Evolutionary conservation across 208 protist genomes (phyloP).

Genomic region (Trypanosoma vivax): DNA sequence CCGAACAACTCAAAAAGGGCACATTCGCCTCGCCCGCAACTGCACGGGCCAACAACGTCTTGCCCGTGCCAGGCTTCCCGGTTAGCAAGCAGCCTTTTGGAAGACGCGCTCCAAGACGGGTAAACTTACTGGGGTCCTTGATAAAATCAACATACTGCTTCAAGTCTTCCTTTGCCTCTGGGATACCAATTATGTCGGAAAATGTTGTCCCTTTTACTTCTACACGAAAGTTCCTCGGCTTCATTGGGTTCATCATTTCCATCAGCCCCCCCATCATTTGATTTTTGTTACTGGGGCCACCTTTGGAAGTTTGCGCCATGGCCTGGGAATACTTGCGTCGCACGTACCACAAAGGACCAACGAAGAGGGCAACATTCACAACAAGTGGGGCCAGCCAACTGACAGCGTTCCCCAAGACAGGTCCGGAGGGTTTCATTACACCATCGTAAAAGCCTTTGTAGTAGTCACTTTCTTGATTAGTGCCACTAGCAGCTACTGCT

Average conservation of each 20-base stretch:
- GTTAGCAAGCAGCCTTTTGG: slow-evolving; percentile 95
- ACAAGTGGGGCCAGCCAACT: slow-evolving; percentile 73
- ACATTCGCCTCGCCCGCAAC: slow-evolving; percentile 93
- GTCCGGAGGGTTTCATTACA: slow-evolving; percentile 58
- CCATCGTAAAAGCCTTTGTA: slow-evolving; percentile 89
- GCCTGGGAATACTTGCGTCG: slow-evolving; percentile 77
- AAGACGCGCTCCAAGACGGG: slow-evolving; percentile 93
- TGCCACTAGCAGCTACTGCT: slow-evolving; percentile 16
- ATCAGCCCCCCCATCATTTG: slow-evolving; percentile 65
- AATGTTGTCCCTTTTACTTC: slow-evolving; percentile 87
- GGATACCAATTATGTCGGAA: slow-evolving; percentile 95
- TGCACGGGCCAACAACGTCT: slow-evolving; percentile 96
- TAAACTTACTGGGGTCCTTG: slow-evolving; percentile 95
- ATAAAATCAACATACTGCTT: slow-evolving; percentile 98
- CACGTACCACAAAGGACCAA: slow-evolving; percentile 88
- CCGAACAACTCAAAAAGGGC: slow-evolving; percentile 93
- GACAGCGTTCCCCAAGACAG: slow-evolving; percentile 60
- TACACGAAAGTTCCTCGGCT: slow-evolving; percentile 78
- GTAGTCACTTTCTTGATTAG: slow-evolving; percentile 68
- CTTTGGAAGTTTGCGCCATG: slow-evolving; percentile 34
- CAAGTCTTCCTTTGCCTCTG: slow-evolving; percentile 97
- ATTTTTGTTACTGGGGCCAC: slow-evolving; percentile 28
- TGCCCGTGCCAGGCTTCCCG: slow-evolving; percentile 97
- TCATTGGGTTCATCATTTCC: slow-evolving; percentile 94
- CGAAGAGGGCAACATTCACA: slow-evolving; percentile 82